These are phyloP conservation scores for Elaeis guineensis DNA, from an alignment of 176 grass and related monocot genomes.

Conservation along the genomic window DNA sequence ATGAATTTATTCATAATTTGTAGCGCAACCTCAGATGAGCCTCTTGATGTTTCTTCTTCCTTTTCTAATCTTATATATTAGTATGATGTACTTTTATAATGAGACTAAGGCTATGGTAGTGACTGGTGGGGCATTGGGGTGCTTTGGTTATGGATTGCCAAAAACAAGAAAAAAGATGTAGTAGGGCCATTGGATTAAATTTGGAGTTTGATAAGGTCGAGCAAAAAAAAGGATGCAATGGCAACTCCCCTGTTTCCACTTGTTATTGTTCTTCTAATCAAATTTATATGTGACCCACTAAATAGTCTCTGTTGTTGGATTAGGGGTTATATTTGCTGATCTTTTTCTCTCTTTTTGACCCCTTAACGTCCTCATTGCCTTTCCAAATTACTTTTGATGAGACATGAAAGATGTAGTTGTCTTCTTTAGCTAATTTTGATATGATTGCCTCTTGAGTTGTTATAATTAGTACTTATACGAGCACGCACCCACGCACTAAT, in stretches of 20 bases:
- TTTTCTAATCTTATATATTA: background rate
- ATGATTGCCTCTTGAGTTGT: conserved; percentile 1
- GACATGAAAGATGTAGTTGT: conserved; percentile 17
- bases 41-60: background rate
- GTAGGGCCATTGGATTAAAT: background rate
- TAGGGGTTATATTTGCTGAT: conserved; percentile 19
- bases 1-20: too few species aligned
- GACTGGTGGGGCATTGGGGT: too few species aligned
- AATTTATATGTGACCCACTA: conserved; percentile 27
- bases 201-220: background rate
- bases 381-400: conserved; percentile 26
- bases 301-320: conserved; percentile 12
- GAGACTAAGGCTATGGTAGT: too few species aligned
- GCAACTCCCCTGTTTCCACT: conserved; percentile 10
- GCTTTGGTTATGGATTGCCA: too few species aligned
- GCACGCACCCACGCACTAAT: conserved; percentile 2
- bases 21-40: too few species aligned
- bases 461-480: background rate
- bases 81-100: too few species aligned
- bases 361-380: conserved; percentile 7
- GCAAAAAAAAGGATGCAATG: background rate
- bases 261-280: conserved; percentile 15
- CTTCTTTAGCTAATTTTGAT: background rate
- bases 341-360: conserved; percentile 31
- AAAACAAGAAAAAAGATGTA: background rate